Evolutionary conservation across 345 rosid genomes (phyloP), one percentile per base, ranked within the genome.

Genomic region (Microcos paniculata): DNA sequence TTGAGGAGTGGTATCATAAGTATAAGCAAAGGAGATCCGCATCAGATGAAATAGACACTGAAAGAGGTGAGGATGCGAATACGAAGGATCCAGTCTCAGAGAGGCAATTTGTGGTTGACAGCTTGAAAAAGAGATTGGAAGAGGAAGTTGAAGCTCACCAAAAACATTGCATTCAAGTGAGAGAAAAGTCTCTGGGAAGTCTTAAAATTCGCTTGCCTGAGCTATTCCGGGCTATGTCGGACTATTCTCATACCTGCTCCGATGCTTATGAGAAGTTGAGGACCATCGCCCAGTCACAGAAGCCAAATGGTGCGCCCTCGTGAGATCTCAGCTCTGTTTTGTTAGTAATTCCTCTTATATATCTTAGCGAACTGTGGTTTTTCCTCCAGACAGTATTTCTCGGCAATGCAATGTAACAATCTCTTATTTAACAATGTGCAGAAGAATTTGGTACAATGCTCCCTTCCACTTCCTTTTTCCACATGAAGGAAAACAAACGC

Each of bases 1-100:
- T 84, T 7, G 94, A 91, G 16, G 99, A 93, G 2, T 95, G 99
- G 99, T 85, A 88, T 86, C 94, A 88, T 63, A 93, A 90, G 74
- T 81, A 91, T 72, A 72, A 84, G 87, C 93, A 87, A 72, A 82
- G 85, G 26, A 88, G 82, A 78, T 84, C 79, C 31, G 85, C 90
- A 16, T 43, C 83, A 0, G 86, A 80, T 26, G 91, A 81, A 68
- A 82, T 79, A 1, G 92, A 81, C 61, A 82, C 72, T 49, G 92
- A 83, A 51, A 86, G 87, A 31, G 91, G 86, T 6, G 97, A 88
- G 38, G 94, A 85, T 23, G 80, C 78, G 14, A 85, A 74, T 63
- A 51, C 84, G 4, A 88, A 80, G 46, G 94, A 95, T 78, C 96
- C 88, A 8, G 87, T 93, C 9, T 71, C 86, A 2, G 99, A 95